Evolutionary conservation across 371 early-diverging fungal genomes (phyloP), one percentile per base, ranked within the genome.

Genomic region (Cokeromyces recurvatus): DNA sequence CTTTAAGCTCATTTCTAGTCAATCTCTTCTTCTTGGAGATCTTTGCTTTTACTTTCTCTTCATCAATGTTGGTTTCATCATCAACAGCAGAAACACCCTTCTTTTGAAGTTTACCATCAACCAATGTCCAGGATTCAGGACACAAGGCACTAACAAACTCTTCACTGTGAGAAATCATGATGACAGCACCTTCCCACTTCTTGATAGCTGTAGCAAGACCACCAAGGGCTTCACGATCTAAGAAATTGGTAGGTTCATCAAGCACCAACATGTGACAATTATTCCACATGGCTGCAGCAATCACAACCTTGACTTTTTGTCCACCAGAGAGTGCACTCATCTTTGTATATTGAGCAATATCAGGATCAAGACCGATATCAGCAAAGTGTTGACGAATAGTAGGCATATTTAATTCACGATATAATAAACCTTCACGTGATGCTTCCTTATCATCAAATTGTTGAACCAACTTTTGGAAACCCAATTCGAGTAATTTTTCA

Each of bases 161-260:
- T 22, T 68, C 63, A 59, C 88, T 85, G 78, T 93, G 94, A 54
- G 89, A 86, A 60, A 93, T 87, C 84, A 90, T 88, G 9, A 94
- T 84, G 19, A 94, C 90, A 34, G 81, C 87, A 51, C 92, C 94
- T 20, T 80, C 81, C 83, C 82, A 91, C 38, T 78, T 81, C 42
- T 85, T 73, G 60, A 93, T 85, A 37, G 89, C 90, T 20, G 78
- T 79, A 3, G 87, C 87, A 51, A 93, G 69, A 42, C 87, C 94
- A 68, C 89, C 90, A 16, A 93, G 74, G 15, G 87, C 77, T 63
- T 90, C 90, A 59, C 90, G 85, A 73, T 93, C 94, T 73, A 93
- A 78, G 66, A 86, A 90, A 66, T 92, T 92, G 64, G 91, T 90
- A 54, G 91, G 91, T 64, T 91, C 88, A 55, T 91, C 89, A 45